These are phyloP conservation scores for Termitomyces sp. DNA, from an alignment of 768 basidiomycete genomes.

Conservation along the genomic window DNA sequence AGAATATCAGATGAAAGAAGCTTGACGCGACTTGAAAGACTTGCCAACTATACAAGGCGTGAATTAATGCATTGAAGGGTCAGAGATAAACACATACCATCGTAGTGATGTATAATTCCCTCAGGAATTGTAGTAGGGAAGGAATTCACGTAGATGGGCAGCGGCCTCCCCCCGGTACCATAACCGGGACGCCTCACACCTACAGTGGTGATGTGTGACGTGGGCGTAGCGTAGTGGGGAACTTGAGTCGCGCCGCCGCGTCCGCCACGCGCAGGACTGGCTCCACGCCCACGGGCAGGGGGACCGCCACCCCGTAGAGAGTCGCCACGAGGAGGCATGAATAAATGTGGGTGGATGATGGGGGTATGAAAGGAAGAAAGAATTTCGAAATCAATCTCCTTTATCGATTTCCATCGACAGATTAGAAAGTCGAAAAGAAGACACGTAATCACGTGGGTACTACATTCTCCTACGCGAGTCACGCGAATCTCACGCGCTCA, in stretches of 20 bases:
- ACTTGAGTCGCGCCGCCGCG: conserved; percentile 26
- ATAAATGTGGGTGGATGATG: conserved; percentile 4
- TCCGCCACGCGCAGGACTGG: conserved; percentile 22
- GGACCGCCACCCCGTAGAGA: conserved; percentile 20
- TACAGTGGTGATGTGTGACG: conserved; percentile 42
- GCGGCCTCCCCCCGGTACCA: conserved; percentile 45
- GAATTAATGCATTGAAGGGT: neutral
- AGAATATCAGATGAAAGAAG: neutral
- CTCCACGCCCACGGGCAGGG: conserved; percentile 4
- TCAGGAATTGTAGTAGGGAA: conserved; percentile 60
- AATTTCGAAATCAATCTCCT: conserved; percentile 5
- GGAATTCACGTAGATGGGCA: conserved; percentile 50
- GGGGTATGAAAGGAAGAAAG: conserved; percentile 8
- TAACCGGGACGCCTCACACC: conserved; percentile 67
- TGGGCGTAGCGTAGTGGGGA: conserved; percentile 21
- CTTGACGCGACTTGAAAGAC: neutral
- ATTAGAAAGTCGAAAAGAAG: conserved; percentile 11
- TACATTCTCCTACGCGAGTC: conserved; percentile 5
- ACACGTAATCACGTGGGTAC: conserved; percentile 6
- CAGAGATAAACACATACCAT: conserved; percentile 44
- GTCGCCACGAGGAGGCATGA: conserved; percentile 35
- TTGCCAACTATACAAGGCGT: neutral
- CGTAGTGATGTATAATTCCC: conserved; percentile 68
- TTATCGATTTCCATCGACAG: conserved; percentile 17
- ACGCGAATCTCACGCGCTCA: conserved; percentile 7